phyloP scores from a whole-genome alignment of 164 flowering plant species.

The Magnolia kwangsiensis region DNA sequence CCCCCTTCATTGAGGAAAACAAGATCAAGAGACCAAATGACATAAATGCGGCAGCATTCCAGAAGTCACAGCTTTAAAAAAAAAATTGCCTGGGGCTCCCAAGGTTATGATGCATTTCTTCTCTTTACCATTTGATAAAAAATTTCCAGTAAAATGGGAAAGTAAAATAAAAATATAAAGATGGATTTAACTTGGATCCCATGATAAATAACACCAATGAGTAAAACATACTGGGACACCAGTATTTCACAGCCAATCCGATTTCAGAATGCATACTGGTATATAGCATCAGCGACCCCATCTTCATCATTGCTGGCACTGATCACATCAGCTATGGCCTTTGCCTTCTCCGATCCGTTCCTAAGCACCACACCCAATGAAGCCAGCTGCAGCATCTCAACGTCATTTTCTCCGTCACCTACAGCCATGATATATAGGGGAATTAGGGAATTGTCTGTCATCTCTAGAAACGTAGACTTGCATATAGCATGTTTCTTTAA shows the following conservation, averaged over 20 bases:
- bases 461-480: not conserved
- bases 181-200: not conserved
- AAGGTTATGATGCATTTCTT: not conserved
- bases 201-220: not conserved
- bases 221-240: not conserved
- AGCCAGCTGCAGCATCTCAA: conserved; percentile 93
- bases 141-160: not conserved
- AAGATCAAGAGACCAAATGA: not conserved
- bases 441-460: not conserved
- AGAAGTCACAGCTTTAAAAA: not conserved
- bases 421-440: conserved; percentile 74
- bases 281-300: conserved; percentile 97
- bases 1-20: not conserved
- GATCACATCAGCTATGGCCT: conserved; percentile 74
- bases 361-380: conserved; percentile 81
- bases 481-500: not conserved
- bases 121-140: not conserved
- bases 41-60: not conserved
- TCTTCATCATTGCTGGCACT: conserved; percentile 88
- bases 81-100: not conserved
- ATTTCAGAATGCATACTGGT: conserved; percentile 76
- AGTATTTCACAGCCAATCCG: not conserved
- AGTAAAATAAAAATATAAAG: not conserved
- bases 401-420: conserved; percentile 94
- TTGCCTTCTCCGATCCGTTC: conserved; percentile 83